These are phyloP conservation scores for Conidiobolus incongruus DNA, from an alignment of 371 early-diverging fungal species.

Conservation along the genomic window DNA sequence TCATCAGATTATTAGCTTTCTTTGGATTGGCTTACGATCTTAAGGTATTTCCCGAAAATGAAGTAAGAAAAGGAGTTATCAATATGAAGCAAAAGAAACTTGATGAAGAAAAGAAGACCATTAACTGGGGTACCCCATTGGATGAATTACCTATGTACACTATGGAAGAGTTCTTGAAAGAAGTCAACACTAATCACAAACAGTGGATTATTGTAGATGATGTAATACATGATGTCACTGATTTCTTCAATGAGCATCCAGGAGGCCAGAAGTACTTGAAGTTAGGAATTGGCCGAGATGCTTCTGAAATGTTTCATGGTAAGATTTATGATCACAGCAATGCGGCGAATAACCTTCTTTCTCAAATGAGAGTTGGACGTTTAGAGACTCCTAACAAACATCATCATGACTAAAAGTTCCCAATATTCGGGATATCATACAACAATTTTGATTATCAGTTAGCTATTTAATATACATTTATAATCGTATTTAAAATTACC, in stretches of 20 bases:
- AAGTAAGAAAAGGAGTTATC: constrained; percentile 63
- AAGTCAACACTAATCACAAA: constrained; percentile 12
- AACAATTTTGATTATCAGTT: too few species aligned
- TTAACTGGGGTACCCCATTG: constrained; percentile 52
- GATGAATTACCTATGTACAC: constrained; percentile 47
- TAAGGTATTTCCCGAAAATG: constrained; percentile 73
- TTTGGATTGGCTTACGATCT: constrained; percentile 71
- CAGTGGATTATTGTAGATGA: constrained; percentile 74
- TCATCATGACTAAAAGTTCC: too few species aligned
- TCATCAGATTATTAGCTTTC: constrained; percentile 35
- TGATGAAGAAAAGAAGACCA: constrained; percentile 20
- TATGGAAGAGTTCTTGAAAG: constrained; percentile 43
- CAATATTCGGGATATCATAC: too few species aligned
- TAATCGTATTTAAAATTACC: too few species aligned
- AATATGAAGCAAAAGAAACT: constrained; percentile 69
- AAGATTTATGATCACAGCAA: constrained; percentile 69
- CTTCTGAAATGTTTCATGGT: constrained; percentile 70
- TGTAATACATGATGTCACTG: constrained; percentile 67
- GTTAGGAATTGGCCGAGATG: constrained; percentile 58
- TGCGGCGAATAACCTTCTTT: constrained; percentile 56
- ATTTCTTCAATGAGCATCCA: constrained; percentile 79
- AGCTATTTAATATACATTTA: too few species aligned
- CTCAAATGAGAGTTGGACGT: constrained; percentile 41
- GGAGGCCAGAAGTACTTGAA: constrained; percentile 64
- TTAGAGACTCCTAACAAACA: too few species aligned